Percentiles rank a stretch among this genome's conserved stretches.
These are phyloP conservation scores for Pulveroboletus sp. DNA, from an alignment of 768 basidiomycete genomes.

Conservation along the genomic window DNA sequence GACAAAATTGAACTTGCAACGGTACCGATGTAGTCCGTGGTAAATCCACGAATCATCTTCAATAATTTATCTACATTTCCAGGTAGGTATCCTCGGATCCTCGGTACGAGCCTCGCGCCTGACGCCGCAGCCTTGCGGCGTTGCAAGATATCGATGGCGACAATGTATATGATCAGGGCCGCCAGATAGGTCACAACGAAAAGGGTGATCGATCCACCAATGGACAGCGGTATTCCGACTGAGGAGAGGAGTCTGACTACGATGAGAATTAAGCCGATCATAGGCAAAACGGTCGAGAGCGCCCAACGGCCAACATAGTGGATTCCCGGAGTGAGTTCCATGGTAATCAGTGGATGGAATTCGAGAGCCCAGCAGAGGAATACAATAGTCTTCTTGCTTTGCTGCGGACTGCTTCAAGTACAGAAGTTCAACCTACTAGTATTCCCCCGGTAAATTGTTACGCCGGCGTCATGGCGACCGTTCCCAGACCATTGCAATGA, in stretches of 20 bases:
- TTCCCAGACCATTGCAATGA: no score
- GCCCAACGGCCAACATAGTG: conserved; percentile 15
- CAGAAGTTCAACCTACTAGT: no score
- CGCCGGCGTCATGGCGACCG: no score
- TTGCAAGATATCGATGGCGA: conserved; percentile 7
- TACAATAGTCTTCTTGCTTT: no score
- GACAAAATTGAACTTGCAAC: neutral
- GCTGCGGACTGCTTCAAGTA: no score
- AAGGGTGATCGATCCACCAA: conserved; percentile 2
- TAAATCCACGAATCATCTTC: conserved; percentile 12
- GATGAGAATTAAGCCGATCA: conserved; percentile 12
- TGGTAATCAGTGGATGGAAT: no score
- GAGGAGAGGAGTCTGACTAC: conserved; percentile 5
- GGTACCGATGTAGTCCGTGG: conserved; percentile 38
- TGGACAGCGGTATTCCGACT: conserved; percentile 11
- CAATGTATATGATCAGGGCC: neutral
- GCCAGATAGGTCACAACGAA: conserved; percentile 3
- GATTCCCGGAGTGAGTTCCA: conserved; percentile 25
- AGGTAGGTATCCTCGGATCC: conserved; percentile 28
- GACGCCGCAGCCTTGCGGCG: conserved; percentile 16
- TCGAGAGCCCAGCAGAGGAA: no score
- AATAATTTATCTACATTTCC: conserved; percentile 36
- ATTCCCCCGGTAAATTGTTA: no score
- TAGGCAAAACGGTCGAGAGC: conserved; percentile 13
- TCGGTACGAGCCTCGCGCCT: conserved; percentile 31